Base-by-base conservation (phyloP, 139 green algal species). In the Volvox reticuliferus region DNA sequence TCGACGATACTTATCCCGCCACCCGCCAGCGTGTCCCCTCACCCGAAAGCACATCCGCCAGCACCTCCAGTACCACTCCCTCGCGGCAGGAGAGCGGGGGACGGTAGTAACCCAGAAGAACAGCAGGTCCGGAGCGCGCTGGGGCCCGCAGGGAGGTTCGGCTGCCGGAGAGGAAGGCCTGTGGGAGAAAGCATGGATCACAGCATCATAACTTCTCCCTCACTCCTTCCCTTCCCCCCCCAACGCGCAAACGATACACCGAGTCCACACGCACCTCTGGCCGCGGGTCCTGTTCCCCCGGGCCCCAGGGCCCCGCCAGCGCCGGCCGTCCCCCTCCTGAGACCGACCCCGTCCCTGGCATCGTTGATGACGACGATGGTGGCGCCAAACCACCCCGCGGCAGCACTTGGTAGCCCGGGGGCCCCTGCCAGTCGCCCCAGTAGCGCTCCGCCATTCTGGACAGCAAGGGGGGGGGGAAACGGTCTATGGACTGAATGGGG, bases 101-200 rank as follows among this genome's bases (percentile, higher is more conserved):
- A 2, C 97, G 89, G 89, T 97, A 98, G 89, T 94, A 98, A 14
- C 93, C 96, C 50, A 96, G 84, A 81, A 97, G 87, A 30, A 94
- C 63, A 2, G 86, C 78, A 0, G 96, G 96, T 0, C 96, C 96
- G 16, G 94, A 94, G 26, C 85, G 86, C 24, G 90, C 91, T 50
- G 87, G 24, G 24, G 88, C 67, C 73, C 63, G 73, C 36, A 86
- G 62, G 65, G n/a, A 87, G 36, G 76, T 69, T 2, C 26, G 26
- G 14, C 18, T 26, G 89, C 89, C 79, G 26, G 78, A 32, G 19
- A 81, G 69, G 61, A 86, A 80, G 85, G 85, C 22, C 85, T 89
- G 85, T 1, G 37, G 2, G 65, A 12, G 65, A 28, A 55, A 55
- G 5, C 5, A 9, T 5, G 44, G 44, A 55, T 55, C 44, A 55